Base-by-base conservation (phyloP, 176 grass and related monocot genomes). In the Oryza punctata region DNA sequence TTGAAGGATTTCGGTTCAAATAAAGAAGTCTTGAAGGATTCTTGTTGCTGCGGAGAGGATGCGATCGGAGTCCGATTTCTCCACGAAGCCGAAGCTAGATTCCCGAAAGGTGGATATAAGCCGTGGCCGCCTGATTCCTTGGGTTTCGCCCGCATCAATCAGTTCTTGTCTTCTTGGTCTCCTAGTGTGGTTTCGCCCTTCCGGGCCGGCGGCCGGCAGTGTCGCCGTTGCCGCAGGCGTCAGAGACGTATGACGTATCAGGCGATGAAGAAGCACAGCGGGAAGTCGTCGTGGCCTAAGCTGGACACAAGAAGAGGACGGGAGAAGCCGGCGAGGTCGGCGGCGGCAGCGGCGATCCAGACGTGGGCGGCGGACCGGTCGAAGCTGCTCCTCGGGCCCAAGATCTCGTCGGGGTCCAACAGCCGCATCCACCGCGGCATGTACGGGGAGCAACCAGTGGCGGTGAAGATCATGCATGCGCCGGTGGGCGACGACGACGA, bases 361-460 rank as follows among this genome's bases (percentile, higher is more conserved):
- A 78, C 88, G 75, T 91, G 90, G 90, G 81, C 88, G 90, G 90
- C 86, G 5, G 86, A 91, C 75, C 84, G 85, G 28, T 85, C 90
- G 2, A 86, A 91, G 57, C 75, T 91, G 33, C 85, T 88, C 67
- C 76, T 91, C 12, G 90, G 90, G 14, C 85, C 82, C 43, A 91
- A 91, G 49, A 88, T 91, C 29, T 82, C 90, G 28, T 88, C 90
- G 4, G 90, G 90, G 30, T 78, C 90, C 10, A 82, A 88, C 44
- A 91, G 90, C 27, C 52, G 86, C 77, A 82, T 91, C 11, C 88
- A 91, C 70, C 47, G 86, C 26, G 90, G 90, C 23, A 88, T 85
- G 73, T 91, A 91, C 68, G 85, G 85, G 72, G 81, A 85, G 27
- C 49, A 82, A 69, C 71, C 82, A 10, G 90, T 88, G 66, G 90